A percentile compares a stretch with the other conserved stretches of the same genome.
Evolutionary conservation across 768 basidiomycete genomes (phyloP).

Genomic region (Leccinum arenicola): DNA sequence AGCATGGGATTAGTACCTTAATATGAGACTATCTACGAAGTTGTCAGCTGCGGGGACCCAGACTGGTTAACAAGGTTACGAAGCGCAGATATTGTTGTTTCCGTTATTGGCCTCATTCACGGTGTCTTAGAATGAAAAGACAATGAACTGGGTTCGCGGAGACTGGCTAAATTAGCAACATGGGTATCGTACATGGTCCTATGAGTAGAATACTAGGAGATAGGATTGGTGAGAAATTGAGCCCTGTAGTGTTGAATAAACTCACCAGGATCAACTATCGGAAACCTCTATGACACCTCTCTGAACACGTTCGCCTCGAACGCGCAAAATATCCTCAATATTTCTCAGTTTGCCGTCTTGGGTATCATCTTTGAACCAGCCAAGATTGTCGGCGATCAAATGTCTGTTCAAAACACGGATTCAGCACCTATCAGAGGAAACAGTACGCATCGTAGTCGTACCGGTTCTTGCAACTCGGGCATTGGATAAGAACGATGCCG

Average conservation of each 20-base stretch:
- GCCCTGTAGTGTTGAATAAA: not conserved
- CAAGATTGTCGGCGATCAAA: slow-evolving; percentile 85
- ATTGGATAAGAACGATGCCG: slow-evolving; percentile 89
- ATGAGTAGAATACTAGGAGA: not conserved
- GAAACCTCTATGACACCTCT: slow-evolving; percentile 58
- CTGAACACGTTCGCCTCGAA: slow-evolving; percentile 74
- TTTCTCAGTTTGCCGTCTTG: slow-evolving; percentile 70
- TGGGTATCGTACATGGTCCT: slow-evolving; percentile 12
- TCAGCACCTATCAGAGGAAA: not conserved
- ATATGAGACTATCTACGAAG: not conserved
- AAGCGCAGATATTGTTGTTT: not conserved
- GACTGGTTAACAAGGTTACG: not conserved
- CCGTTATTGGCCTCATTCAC: not conserved
- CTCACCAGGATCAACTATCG: slow-evolving; percentile 23
- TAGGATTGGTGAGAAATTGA: not conserved
- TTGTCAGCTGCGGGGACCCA: not conserved
- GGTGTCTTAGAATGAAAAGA: slow-evolving; percentile 4
- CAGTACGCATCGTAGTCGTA: slow-evolving; percentile 33
- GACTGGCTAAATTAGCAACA: slow-evolving; percentile 8
- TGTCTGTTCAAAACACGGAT: slow-evolving; percentile 43
- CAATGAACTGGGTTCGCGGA: slow-evolving; percentile 24
- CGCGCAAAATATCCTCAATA: slow-evolving; percentile 77
- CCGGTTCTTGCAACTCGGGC: slow-evolving; percentile 88
- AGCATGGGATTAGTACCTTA: not conserved
- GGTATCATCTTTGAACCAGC: slow-evolving; percentile 88